These are phyloP conservation scores for Candida pseudocylindracea DNA, from an alignment of 1,139 yeast species.

Conservation along the genomic window DNA sequence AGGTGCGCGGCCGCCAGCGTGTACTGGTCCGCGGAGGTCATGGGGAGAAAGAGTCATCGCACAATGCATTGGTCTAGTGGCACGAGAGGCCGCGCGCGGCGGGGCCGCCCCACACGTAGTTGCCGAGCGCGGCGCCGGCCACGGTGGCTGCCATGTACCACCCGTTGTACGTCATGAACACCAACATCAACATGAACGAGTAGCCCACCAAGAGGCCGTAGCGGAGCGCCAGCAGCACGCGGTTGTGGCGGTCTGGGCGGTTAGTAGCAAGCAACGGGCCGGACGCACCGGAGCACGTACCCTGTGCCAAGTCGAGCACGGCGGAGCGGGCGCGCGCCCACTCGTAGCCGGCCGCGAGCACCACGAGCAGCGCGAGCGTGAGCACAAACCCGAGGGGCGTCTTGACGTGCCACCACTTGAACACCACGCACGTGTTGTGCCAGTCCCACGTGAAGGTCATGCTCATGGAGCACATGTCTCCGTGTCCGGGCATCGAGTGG, in stretches of 20 bases:
- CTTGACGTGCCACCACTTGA: slow-evolving; percentile 60
- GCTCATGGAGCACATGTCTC: not conserved
- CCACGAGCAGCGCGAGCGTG: slow-evolving; percentile 25
- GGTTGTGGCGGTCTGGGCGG: not conserved
- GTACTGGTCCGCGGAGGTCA: no score
- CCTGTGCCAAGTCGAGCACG: not conserved
- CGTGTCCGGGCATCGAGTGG: not conserved
- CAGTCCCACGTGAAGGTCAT: slow-evolving; percentile 78
- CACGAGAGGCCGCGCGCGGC: slow-evolving; percentile 20
- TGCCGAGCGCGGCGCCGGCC: slow-evolving; percentile 46
- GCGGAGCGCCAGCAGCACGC: slow-evolving; percentile 11
- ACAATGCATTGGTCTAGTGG: slow-evolving; percentile 10
- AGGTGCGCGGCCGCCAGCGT: no score
- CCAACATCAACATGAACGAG: slow-evolving; percentile 57
- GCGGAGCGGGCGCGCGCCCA: slow-evolving; percentile 3
- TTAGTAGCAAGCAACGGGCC: no score
- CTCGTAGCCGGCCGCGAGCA: slow-evolving; percentile 40
- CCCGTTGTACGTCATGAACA: slow-evolving; percentile 71
- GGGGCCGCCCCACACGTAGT: slow-evolving; percentile 29
- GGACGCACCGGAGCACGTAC: no score
- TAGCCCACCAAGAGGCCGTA: slow-evolving; percentile 62
- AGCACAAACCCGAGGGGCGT: slow-evolving; percentile 26
- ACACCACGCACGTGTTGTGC: slow-evolving; percentile 47
- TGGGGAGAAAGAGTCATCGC: no score
- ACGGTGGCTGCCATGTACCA: slow-evolving; percentile 63